Evolutionary conservation across 1,284 basidiomycete genomes (phyloP).

Genomic region (Gomphus bonarii): DNA sequence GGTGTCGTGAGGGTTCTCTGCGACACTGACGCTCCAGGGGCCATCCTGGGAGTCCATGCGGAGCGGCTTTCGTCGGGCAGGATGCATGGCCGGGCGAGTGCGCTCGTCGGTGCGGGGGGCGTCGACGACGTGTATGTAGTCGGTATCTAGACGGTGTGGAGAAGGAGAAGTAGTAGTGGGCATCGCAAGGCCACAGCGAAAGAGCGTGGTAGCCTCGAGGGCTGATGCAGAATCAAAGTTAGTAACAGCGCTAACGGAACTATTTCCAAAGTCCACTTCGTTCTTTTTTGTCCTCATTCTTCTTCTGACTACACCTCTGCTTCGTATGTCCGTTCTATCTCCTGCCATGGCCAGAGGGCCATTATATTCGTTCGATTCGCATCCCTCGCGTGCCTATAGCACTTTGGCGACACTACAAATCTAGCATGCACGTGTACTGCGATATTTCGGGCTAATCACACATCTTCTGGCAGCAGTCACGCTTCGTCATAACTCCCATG

Average conservation of each 20-base stretch:
- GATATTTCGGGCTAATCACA: too few relatives aligned
- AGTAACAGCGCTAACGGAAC: background rate
- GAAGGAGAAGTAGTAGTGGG: background rate
- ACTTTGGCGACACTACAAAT: too few relatives aligned
- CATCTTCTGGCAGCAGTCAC: too few relatives aligned
- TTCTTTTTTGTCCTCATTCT: background rate
- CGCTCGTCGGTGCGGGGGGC: background rate
- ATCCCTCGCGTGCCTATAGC: too few relatives aligned
- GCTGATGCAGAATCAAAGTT: background rate
- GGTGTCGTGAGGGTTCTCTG: slow-evolving; percentile 52
- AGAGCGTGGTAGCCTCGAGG: slow-evolving; percentile 4
- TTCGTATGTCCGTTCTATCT: background rate
- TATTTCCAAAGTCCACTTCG: background rate
- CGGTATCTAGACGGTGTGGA: background rate
- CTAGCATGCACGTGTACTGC: too few relatives aligned
- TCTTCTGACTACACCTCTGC: background rate
- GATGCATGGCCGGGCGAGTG: background rate
- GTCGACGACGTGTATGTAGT: background rate
- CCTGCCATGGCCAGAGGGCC: background rate
- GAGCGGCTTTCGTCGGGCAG: slow-evolving; percentile 24
- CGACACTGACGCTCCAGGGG: slow-evolving; percentile 66
- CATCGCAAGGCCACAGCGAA: background rate
- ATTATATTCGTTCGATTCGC: too few relatives aligned
- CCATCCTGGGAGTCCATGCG: slow-evolving; percentile 54
- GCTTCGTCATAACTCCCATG: too few relatives aligned